These are phyloP conservation scores for Penicillium decumbens DNA, from an alignment of 2,329 filamentous ascomycete species.

Conservation along the genomic window DNA sequence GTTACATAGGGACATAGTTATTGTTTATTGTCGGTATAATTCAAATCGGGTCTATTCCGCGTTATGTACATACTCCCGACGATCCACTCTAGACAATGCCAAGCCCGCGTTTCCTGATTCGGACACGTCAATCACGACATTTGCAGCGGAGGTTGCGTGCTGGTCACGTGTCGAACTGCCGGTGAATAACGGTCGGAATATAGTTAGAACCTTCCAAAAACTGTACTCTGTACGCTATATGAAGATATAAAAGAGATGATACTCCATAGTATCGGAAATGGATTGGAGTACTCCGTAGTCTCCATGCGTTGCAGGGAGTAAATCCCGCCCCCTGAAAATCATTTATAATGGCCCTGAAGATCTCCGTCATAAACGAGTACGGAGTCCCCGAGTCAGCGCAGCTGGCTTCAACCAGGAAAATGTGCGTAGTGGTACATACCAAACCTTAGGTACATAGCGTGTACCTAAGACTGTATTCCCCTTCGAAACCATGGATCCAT, in stretches of 20 bases:
- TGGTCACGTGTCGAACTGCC: conserved; percentile 19
- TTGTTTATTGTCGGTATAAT: background rate
- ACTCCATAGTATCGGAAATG: background rate
- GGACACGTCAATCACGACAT: conserved; percentile 20
- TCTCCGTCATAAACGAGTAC: conserved; percentile 20
- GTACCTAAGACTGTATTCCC: background rate
- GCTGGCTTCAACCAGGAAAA: background rate
- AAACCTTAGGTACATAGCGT: too few species aligned
- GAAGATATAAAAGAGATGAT: background rate
- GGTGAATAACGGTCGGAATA: background rate
- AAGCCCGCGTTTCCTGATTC: conserved; percentile 5
- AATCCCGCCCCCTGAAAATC: conserved; percentile 23
- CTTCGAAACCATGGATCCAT: background rate
- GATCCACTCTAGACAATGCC: conserved; percentile 1
- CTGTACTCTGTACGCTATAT: too few species aligned
- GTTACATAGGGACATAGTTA: background rate
- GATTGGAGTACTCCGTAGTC: background rate
- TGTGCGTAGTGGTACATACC: background rate
- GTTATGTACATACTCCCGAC: too few species aligned
- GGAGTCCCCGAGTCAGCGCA: background rate
- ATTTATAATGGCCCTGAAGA: conserved; percentile 2
- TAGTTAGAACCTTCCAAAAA: too few species aligned
- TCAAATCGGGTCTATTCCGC: background rate
- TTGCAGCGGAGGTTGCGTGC: conserved; percentile 22
- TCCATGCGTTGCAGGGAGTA: conserved; percentile 2